These are phyloP conservation scores for Sugiyamaella lignohabitans DNA, from an alignment of 805 yeast species.

Conservation along the genomic window DNA sequence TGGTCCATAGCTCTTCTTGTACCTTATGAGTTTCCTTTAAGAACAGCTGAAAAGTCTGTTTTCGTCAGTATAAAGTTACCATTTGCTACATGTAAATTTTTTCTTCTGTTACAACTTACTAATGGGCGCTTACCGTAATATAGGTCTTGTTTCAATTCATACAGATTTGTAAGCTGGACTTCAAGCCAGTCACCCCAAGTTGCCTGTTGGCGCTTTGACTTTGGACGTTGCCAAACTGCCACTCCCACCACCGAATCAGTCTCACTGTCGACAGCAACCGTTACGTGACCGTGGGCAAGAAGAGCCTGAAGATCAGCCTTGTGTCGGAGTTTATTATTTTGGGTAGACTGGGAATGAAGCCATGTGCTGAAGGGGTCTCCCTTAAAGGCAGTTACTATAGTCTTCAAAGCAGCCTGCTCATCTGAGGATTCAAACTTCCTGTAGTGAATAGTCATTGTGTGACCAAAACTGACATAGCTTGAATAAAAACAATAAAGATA, in stretches of 20 bases:
- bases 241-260: constrained; percentile 3
- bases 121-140: background rate
- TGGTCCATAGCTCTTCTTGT: background rate
- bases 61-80: background rate
- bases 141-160: background rate
- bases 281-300: background rate
- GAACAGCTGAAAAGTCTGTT: background rate
- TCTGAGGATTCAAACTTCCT: background rate
- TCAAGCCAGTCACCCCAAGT: background rate
- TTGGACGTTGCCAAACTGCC: constrained; percentile 3
- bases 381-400: constrained; percentile 1
- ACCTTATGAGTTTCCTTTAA: background rate
- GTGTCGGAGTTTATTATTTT: background rate
- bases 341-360: background rate
- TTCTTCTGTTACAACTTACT: background rate
- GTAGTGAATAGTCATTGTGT: background rate
- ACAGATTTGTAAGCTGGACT: background rate
- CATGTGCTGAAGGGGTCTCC: constrained; percentile 1
- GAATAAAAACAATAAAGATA: no score
- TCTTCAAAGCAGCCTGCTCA: background rate
- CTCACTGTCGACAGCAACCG: constrained; percentile 1
- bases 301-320: background rate
- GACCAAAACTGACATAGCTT: no score
- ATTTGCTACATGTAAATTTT: background rate
- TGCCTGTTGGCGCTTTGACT: background rate